phyloP scores from a whole-genome alignment of 768 basidiomycete species.

The Collybiopsis confluens region DNA sequence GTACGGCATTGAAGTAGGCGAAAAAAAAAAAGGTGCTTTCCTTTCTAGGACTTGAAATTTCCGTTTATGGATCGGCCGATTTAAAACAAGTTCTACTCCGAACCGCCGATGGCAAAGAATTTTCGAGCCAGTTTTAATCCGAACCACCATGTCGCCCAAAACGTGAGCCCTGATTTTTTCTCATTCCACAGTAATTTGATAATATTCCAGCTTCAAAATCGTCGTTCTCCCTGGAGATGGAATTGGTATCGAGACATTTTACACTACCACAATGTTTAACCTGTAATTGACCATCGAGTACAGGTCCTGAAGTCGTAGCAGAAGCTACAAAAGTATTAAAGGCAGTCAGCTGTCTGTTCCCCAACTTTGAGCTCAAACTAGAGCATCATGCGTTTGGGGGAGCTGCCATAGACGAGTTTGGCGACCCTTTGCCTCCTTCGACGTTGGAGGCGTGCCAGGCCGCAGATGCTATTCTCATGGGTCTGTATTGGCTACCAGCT shows the following conservation, averaged over 20 bases:
- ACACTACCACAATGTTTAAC: background rate
- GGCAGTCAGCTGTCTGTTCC: conserved; percentile 55
- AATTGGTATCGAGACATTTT: conserved; percentile 65
- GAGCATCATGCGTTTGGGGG: conserved; percentile 85
- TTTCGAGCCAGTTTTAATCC: background rate
- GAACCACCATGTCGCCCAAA: conserved; percentile 35
- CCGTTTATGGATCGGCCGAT: conserved; percentile 4
- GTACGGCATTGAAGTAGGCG: conserved; percentile 16
- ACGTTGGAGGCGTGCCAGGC: conserved; percentile 87
- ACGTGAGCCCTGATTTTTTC: conserved; percentile 26
- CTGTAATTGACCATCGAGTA: background rate
- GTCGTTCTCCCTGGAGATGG: conserved; percentile 95
- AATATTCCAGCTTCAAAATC: conserved; percentile 68
- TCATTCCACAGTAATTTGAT: background rate
- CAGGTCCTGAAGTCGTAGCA: conserved; percentile 85
- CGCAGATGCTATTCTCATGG: conserved; percentile 95
- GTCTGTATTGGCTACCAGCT: conserved; percentile 35
- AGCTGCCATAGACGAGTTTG: conserved; percentile 82
- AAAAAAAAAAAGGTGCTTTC: background rate
- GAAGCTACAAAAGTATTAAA: conserved; percentile 85
- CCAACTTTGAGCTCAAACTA: conserved; percentile 69
- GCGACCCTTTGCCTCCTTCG: conserved; percentile 79
- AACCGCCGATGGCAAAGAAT: background rate
- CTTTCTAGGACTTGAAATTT: background rate
- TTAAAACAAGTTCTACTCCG: background rate